Base-by-base conservation (phyloP, 2,329 filamentous ascomycete genomes). In the Neofusicoccum kwambonambiense region DNA sequence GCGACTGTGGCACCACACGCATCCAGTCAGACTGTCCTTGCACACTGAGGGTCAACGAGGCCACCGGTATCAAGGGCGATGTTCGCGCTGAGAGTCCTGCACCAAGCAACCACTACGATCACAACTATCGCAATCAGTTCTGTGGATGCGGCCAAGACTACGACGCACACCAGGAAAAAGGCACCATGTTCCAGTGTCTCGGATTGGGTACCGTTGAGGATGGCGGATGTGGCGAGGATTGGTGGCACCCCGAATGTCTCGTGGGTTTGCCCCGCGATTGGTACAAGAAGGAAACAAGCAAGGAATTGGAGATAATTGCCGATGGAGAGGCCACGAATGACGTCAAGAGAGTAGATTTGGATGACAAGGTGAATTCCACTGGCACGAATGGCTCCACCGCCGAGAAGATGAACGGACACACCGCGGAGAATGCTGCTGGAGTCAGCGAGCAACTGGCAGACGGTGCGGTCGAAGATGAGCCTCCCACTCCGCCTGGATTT, bases 111-210 rank as follows among this genome's bases (percentile, higher is more conserved):
- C 89, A 86, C 71, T 99, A 99, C 81, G 97, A 97, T 73, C 91
- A 97, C 67, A 99, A 99, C 80, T 99, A 96, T 72, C 85, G 87
- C 70, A 98, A 98, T 72, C 86, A 84, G 50, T 99, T 99, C 79
- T 99, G 95, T 76, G 91, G 90, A 1, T 99, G 95, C 73, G 86
- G 86, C 35, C 90, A 93, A 72, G 87, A 93, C 66, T 99, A 99
- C 74, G 90, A 97, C 74, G 88, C 94, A 0, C 86, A 94, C 54
- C 84, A 91, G 74, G 93, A 99, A 75, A 96, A 94, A 71, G 94
- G 94, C 0, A 98, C 93, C 44, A 99, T 99, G 95, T 99, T 96
- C 71, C 95, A 99, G 77, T 99, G 95, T 74, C 77, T 98, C 2
- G 94, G 94, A 0, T 81, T 98, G 0, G 93, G 92, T 0, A 90